These are phyloP conservation scores for Seiridium unicorne DNA, from an alignment of 2,329 filamentous ascomycete species.

Conservation along the genomic window DNA sequence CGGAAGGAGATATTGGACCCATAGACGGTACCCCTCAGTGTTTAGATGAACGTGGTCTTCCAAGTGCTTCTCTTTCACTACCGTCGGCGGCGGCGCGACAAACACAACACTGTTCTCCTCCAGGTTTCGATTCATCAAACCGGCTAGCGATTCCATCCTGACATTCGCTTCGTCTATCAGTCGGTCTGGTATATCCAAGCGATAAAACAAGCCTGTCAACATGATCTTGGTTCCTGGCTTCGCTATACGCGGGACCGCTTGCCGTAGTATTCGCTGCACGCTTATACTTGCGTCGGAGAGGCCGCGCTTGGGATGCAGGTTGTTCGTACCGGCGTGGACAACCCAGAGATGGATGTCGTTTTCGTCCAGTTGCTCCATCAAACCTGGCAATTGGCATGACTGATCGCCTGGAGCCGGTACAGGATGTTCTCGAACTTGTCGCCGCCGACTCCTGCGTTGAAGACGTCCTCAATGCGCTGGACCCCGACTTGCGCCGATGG, in stretches of 20 bases:
- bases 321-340: conserved; percentile 18
- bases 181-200: conserved; percentile 14
- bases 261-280: background rate
- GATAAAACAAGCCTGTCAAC: conserved; percentile 18
- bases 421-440: conserved; percentile 21
- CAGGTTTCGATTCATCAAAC: background rate
- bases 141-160: background rate
- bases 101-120: background rate
- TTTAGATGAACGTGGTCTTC: conserved; percentile 20
- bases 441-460: conserved; percentile 22
- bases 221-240: conserved; percentile 11
- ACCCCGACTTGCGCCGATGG: background rate
- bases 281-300: conserved; percentile 7
- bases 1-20: conserved; percentile 7
- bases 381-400: background rate
- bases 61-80: conserved; percentile 8
- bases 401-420: conserved; percentile 15
- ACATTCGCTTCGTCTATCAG: conserved; percentile 15
- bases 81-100: background rate
- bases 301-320: conserved; percentile 14
- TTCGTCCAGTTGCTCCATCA: background rate
- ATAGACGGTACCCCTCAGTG: conserved; percentile 16
- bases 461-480: conserved; percentile 5
- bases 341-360: conserved; percentile 16
- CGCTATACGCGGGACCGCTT: conserved; percentile 2